A percentile compares a stretch with the other conserved stretches of the same genome.
Conservation (phyloP, 2,329 filamentous ascomycete genomes). For the Elsinoe australis region DNA sequence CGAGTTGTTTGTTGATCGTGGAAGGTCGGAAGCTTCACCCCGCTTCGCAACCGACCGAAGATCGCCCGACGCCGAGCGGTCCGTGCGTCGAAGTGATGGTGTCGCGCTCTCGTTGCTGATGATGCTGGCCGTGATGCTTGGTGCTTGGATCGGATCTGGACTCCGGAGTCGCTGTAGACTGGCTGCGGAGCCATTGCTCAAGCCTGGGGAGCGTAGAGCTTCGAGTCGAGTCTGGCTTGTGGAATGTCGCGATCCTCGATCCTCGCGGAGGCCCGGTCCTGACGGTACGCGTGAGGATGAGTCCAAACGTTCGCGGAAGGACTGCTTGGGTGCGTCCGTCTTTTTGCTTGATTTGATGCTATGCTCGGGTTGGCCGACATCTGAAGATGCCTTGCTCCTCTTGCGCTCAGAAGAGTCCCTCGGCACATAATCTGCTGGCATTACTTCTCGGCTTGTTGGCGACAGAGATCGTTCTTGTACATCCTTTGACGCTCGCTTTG, state of each 20-base stretch:
- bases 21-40: slow-evolving; percentile 40
- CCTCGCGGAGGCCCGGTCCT: background rate
- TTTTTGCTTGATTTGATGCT: slow-evolving; percentile 34
- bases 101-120: slow-evolving; percentile 52
- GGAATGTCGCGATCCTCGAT: background rate
- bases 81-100: slow-evolving; percentile 63
- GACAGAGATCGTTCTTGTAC: background rate
- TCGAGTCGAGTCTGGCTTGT: slow-evolving; percentile 21
- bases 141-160: slow-evolving; percentile 48
- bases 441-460: background rate
- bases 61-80: slow-evolving; percentile 65
- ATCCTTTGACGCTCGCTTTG: background rate
- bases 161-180: slow-evolving; percentile 36
- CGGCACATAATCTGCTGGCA: slow-evolving; percentile 13
- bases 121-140: slow-evolving; percentile 55
- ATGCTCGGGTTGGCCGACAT: slow-evolving; percentile 35
- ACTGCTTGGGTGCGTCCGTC: slow-evolving; percentile 33
- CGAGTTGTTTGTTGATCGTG: slow-evolving; percentile 31
- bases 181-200: slow-evolving; percentile 39
- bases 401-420: slow-evolving; percentile 11
- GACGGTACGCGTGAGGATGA: background rate
- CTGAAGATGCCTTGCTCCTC: slow-evolving; percentile 25
- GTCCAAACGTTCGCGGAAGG: slow-evolving; percentile 27
- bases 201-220: slow-evolving; percentile 32
- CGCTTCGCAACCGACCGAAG: slow-evolving; percentile 61